Percentiles rank a stretch among this genome's conserved stretches.
Conservation (phyloP, 805 yeast genomes). For the Nakazawaea peltata region DNA sequence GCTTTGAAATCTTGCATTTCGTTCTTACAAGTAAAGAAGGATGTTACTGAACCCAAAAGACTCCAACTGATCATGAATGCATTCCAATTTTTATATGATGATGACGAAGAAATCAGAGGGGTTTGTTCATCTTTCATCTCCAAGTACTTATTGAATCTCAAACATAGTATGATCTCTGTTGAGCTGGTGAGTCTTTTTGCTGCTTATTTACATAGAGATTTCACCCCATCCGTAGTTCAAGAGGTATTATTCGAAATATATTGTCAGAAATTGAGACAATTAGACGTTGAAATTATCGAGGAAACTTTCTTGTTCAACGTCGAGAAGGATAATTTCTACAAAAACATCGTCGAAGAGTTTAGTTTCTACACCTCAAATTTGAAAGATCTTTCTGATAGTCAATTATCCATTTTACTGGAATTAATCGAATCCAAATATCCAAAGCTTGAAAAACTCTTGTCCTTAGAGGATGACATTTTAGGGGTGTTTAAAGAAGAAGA, state of each 20-base stretch:
- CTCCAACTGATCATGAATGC: constrained; percentile 15
- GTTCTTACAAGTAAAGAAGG: constrained; percentile 14
- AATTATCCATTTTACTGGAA: neutral
- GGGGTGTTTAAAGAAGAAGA: constrained; percentile 7
- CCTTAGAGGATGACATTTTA: constrained; percentile 1
- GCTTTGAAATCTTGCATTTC: constrained; percentile 35
- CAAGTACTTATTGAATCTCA: constrained; percentile 16
- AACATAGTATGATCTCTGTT: constrained; percentile 21
- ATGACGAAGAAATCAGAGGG: constrained; percentile 53
- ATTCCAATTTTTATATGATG: constrained; percentile 46
- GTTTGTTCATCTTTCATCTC: constrained; percentile 35
- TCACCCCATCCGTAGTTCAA: neutral
- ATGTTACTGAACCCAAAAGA: constrained; percentile 1
- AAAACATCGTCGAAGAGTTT: constrained; percentile 31
- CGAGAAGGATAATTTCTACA: constrained; percentile 63
- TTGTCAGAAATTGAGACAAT: constrained; percentile 2
- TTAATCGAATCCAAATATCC: neutral
- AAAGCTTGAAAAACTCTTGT: neutral
- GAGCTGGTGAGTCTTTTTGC: constrained; percentile 21
- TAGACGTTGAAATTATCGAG: constrained; percentile 5
- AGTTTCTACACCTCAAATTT: neutral
- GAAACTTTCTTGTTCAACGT: constrained; percentile 43
- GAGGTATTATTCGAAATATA: constrained; percentile 6
- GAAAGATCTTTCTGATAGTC: neutral
- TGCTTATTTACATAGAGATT: constrained; percentile 5